A percentile compares a stretch with the other conserved stretches of the same genome.
Conservation (phyloP, 108 stramenopile species). For the Cyclotella baltica region DNA sequence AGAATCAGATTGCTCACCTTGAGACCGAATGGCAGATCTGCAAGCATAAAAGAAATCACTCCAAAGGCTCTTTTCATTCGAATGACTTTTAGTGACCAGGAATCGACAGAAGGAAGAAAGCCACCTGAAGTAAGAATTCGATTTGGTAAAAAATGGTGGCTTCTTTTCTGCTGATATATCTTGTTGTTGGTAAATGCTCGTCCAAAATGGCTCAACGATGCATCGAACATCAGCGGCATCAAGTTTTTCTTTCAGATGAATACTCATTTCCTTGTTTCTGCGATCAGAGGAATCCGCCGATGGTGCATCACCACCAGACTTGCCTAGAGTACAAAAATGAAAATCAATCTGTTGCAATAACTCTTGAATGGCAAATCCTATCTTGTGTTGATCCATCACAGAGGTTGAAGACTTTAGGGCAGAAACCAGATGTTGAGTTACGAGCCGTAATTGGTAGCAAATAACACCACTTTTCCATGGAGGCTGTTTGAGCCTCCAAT, state of each 20-base stretch:
- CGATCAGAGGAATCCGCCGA: constrained; percentile 5
- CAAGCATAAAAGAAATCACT: constrained; percentile 76
- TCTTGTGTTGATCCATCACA: constrained; percentile 82
- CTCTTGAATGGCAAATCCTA: constrained; percentile 87
- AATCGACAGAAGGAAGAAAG: constrained; percentile 66
- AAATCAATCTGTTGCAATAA: constrained; percentile 67
- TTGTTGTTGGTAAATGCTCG: constrained; percentile 69
- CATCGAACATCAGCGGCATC: constrained; percentile 67
- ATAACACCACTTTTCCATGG: constrained; percentile 81
- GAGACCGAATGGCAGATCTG: constrained; percentile 76
- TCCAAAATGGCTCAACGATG: constrained; percentile 88
- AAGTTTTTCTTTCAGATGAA: constrained; percentile 71
- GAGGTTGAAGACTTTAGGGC: constrained; percentile 74
- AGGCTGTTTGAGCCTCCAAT: constrained; percentile 72
- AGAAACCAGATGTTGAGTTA: constrained; percentile 75
- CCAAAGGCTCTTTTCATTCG: constrained; percentile 66
- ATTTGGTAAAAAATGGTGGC: constrained; percentile 78
- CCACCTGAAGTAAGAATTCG: constrained; percentile 75
- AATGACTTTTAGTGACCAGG: constrained; percentile 56
- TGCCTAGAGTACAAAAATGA: constrained; percentile 9
- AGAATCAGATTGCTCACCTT: neutral
- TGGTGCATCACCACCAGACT: constrained; percentile 13
- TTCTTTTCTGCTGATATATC: constrained; percentile 46
- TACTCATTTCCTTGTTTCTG: constrained; percentile 59
- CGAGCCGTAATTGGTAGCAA: constrained; percentile 74